Percentiles rank a stretch among this genome's conserved stretches.
phyloP scores from a whole-genome alignment of 164 flowering plant species.

The Vitis labrusca region DNA sequence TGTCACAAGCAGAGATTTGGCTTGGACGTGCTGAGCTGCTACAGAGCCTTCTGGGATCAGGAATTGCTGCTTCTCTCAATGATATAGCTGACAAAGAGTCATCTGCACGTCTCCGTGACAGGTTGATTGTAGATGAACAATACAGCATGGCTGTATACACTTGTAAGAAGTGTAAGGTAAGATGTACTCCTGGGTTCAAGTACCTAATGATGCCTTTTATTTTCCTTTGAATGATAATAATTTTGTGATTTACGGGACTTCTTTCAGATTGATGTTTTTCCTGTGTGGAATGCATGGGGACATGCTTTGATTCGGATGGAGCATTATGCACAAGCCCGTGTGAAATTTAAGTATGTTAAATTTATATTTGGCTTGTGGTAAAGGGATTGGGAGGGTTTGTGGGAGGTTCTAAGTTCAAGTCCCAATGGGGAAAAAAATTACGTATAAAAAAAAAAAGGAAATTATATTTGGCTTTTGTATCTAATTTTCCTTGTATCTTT shows the following conservation, averaged over 20 bases:
- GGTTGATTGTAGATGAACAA: conserved; percentile 80
- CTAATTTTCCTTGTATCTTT: background rate
- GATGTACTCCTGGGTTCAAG: background rate
- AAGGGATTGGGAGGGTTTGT: too few relatives aligned
- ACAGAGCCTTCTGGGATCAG: conserved; percentile 94
- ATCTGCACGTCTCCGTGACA: conserved; percentile 82
- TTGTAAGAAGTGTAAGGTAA: conserved; percentile 96
- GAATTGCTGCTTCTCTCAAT: conserved; percentile 95
- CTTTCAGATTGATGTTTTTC: conserved; percentile 87
- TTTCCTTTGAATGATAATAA: background rate
- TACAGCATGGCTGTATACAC: conserved; percentile 99
- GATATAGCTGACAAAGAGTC: conserved; percentile 93
- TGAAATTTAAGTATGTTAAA: conserved; percentile 79
- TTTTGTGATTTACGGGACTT: conserved; percentile 1
- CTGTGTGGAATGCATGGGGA: conserved; percentile 99
- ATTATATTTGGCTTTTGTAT: background rate
- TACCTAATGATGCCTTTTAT: background rate
- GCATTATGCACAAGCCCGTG: conserved; percentile 96
- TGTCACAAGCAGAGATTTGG: conserved; percentile 84
- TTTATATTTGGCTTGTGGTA: background rate
- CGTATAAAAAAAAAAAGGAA: too few relatives aligned
- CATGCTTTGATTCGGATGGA: conserved; percentile 96
- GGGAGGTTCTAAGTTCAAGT: too few relatives aligned
- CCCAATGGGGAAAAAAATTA: too few relatives aligned
- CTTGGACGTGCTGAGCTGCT: conserved; percentile 94